Conservation (phyloP, 768 basidiomycete species). For the Sistotremastrum niveocremeum region DNA sequence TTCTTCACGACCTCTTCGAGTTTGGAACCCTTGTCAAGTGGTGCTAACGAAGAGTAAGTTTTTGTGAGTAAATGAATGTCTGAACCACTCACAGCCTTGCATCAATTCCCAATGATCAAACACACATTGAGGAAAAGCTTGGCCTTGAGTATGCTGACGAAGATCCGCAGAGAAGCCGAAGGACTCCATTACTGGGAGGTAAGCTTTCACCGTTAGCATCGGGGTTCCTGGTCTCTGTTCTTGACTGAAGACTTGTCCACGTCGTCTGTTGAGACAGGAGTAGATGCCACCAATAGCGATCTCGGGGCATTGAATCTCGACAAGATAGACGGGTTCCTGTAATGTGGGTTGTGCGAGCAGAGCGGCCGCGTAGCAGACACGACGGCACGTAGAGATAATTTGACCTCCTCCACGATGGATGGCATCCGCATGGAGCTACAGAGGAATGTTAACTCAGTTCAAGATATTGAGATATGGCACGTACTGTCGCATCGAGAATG, state of each 20-base stretch:
- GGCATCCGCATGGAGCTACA: conserved; percentile 34
- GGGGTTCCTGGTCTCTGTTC: conserved; percentile 37
- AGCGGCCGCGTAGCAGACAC: conserved; percentile 37
- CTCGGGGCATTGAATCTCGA: conserved; percentile 37
- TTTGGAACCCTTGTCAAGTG: conserved; percentile 25
- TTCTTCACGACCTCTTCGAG: conserved; percentile 22
- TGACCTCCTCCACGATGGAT: conserved; percentile 41
- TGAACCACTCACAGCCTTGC: conserved; percentile 7
- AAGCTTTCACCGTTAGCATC: conserved; percentile 40
- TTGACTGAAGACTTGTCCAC: conserved; percentile 37
- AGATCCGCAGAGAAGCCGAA: conserved; percentile 39
- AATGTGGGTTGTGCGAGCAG: conserved; percentile 31
- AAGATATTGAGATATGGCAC: conserved; percentile 1
- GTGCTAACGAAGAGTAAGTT: conserved; percentile 5
- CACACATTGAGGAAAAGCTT: conserved; percentile 38
- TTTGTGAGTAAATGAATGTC: not conserved
- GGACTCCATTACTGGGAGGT: conserved; percentile 22
- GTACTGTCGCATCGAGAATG: conserved; percentile 29
- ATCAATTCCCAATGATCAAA: conserved; percentile 23
- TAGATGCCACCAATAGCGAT: conserved; percentile 38
- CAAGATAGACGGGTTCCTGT: conserved; percentile 38
- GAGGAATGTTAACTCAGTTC: not conserved
- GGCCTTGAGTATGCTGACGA: conserved; percentile 32
- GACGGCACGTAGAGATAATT: conserved; percentile 33
- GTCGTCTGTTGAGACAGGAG: conserved; percentile 26